Percentiles rank a stretch among this genome's conserved stretches.
phyloP scores from a whole-genome alignment of 129 eudicot species.

The Ambrosia trifida region DNA sequence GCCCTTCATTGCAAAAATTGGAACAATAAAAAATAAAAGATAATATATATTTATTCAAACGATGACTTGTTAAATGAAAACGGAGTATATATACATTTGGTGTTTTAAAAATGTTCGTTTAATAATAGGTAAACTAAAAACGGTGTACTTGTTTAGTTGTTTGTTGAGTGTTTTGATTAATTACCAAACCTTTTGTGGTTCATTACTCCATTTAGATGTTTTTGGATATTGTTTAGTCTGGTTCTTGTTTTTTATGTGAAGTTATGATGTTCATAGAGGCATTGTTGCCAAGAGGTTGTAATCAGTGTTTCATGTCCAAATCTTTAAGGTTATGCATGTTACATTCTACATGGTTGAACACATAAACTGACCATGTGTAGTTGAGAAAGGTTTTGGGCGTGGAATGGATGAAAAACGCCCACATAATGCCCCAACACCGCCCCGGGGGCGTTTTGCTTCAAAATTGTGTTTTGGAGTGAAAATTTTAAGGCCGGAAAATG shows the following conservation, averaged over 20 bases:
- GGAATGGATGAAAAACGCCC: no score
- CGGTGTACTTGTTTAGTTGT: background rate
- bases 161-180: background rate
- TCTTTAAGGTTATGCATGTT: background rate
- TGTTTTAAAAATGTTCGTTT: background rate
- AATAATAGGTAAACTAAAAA: background rate
- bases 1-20: background rate
- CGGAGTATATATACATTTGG: background rate
- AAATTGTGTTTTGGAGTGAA: no score
- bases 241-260: background rate
- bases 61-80: background rate
- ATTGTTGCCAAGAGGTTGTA: constrained; percentile 10
- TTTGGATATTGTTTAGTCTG: background rate
- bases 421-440: no score
- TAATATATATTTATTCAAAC: background rate
- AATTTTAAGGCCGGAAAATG: no score
- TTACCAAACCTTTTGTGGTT: background rate
- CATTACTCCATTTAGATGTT: background rate
- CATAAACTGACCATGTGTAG: no score
- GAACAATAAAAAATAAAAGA: background rate
- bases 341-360: background rate
- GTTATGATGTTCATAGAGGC: no score
- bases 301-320: background rate
- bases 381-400: no score
- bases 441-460: no score